Evolutionary conservation across 345 rosid genomes (phyloP), one percentile per base, ranked within the genome.

Genomic region (Melaleuca quinquenervia): DNA sequence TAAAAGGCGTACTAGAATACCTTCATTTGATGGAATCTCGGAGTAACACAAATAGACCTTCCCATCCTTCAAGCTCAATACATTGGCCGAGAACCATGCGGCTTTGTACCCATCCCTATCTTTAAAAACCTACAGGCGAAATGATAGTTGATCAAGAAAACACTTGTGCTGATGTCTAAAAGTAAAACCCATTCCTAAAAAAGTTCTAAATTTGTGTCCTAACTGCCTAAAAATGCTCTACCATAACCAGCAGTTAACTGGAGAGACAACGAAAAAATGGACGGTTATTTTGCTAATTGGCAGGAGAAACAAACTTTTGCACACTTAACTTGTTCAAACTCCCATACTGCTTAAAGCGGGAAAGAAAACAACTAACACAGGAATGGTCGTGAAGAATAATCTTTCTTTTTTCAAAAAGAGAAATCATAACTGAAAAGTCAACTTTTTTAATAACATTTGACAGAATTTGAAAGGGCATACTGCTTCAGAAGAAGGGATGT

Each of bases 51-150:
- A 98, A 88, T 88, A 89, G 88, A 97, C 99, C 88, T 91, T 93
- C 88, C 93, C 97, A 90, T 94, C 96, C 89, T 92, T 90, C 89
- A 96, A 87, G 88, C 91, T 88, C 89, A 94, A 86, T 60, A 96
- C 94, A 84, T 90, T 91, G 74, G 98, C 99, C 5, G 91, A 84
- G 90, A 93, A 96, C 99, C 99, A 98, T 70, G 96, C 96, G 14
- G 92, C 92, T 91, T 91, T 93, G 84, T 89, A 88, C 86, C 92
- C 93, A 90, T 88, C 86, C 36, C 93, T 95, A 85, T 95, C 95
- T 91, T 94, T 95, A 88, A 92, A 95, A 91, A 96, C 96, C 99
- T 98, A 36, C 54, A 56, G 50, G 32, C 29, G 55, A 55, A 58
- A 20, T 45, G 14, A 50, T 41, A 52, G 64, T 83, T 62, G 45